Evolutionary conservation across 2,329 filamentous ascomycete genomes (phyloP).

Genomic region (Colletotrichum ledebouriae): DNA sequence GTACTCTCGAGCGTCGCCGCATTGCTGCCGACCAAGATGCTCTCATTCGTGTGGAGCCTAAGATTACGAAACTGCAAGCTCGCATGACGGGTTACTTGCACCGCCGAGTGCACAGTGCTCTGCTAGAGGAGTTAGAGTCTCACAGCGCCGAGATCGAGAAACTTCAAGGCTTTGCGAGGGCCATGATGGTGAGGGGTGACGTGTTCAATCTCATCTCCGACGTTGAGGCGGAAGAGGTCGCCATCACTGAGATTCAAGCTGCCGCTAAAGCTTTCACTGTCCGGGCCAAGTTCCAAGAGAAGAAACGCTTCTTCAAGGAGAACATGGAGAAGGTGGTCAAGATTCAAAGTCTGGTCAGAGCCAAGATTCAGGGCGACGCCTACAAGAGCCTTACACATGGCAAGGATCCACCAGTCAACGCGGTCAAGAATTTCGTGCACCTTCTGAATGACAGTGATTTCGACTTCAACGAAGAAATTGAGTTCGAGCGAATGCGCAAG

Average conservation of each 20-base stretch:
- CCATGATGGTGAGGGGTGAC: constrained; percentile 81
- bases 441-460: constrained; percentile 98
- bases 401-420: constrained; percentile 96
- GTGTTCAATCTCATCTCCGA: constrained; percentile 81
- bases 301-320: constrained; percentile 88
- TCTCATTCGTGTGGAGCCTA: constrained; percentile 69
- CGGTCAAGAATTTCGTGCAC: constrained; percentile 98
- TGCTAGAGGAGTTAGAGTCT: constrained; percentile 78
- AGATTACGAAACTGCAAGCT: constrained; percentile 75
- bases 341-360: constrained; percentile 95
- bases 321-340: constrained; percentile 99
- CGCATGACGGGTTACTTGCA: constrained; percentile 74
- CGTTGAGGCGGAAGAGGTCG: constrained; percentile 86
- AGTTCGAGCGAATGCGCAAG: constrained; percentile 94
- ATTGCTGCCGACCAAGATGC: constrained; percentile 64
- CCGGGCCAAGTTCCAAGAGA: constrained; percentile 82
- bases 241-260: constrained; percentile 80
- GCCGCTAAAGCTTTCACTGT: constrained; percentile 80
- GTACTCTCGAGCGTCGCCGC: constrained; percentile 69
- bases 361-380: constrained; percentile 94
- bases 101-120: constrained; percentile 70
- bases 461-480: constrained; percentile 98
- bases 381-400: constrained; percentile 97
- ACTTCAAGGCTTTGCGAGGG: constrained; percentile 82
- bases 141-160: constrained; percentile 75